Evolutionary conservation across 257 asterid species (phyloP).

Genomic region (Jacaranda copaia): DNA sequence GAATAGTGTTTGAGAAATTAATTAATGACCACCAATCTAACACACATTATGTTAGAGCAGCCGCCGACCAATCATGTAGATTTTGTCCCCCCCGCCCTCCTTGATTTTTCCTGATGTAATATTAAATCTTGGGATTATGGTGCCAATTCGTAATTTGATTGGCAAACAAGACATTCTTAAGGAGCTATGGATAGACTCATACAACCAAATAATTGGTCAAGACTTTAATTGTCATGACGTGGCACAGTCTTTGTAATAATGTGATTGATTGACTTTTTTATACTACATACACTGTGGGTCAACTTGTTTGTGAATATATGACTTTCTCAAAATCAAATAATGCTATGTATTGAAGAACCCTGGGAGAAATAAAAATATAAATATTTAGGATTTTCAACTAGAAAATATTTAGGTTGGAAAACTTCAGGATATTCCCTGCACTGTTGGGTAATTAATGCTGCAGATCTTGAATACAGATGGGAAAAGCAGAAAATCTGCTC

Average conservation of each 20-base stretch:
- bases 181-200: too few relatives aligned
- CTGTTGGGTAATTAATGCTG: constrained; percentile 16
- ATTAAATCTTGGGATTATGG: constrained; percentile 13
- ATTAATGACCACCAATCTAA: constrained; percentile 29
- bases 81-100: constrained; percentile 26
- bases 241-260: background rate
- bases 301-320: constrained; percentile 24
- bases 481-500: background rate
- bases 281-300: constrained; percentile 15
- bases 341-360: background rate
- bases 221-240: background rate
- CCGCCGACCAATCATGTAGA: constrained; percentile 43
- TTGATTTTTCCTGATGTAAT: background rate
- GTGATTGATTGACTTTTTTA: background rate
- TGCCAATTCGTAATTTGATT: background rate
- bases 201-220: background rate
- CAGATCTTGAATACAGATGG: background rate
- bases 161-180: constrained; percentile 14
- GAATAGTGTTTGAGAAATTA: constrained; percentile 25
- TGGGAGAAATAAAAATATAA: constrained; percentile 4
- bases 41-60: constrained; percentile 38
- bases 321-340: constrained; percentile 4
- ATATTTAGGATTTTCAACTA: constrained; percentile 3
- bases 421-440: constrained; percentile 13
- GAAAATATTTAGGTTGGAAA: background rate